Percentiles rank a stretch among this genome's conserved stretches.
phyloP scores from a whole-genome alignment of 495 filamentous ascomycete species.

The Penicillium antarcticum region DNA sequence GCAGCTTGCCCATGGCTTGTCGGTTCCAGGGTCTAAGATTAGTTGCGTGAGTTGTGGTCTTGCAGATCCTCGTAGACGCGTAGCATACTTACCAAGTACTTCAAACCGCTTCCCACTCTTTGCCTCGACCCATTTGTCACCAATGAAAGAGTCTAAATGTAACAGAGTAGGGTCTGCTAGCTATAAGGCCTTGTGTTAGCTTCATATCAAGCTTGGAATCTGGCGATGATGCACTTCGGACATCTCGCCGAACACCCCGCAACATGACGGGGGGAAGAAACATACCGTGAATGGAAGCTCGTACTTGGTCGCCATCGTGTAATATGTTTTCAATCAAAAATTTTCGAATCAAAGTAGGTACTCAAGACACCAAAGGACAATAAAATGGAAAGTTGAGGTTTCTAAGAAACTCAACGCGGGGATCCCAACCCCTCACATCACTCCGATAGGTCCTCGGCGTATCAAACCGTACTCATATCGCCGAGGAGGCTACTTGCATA shows the following conservation, averaged over 20 bases:
- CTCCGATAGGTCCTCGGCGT: neutral
- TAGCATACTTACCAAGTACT: conserved; percentile 48
- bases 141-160: conserved; percentile 56
- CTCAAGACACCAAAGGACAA: neutral
- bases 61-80: no score
- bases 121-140: conserved; percentile 60
- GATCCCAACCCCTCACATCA: neutral
- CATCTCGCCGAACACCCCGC: conserved; percentile 14
- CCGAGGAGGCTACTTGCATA: conserved; percentile 1
- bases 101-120: conserved; percentile 65
- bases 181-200: conserved; percentile 23
- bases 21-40: conserved; percentile 59
- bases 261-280: neutral
- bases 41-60: conserved; percentile 4
- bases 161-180: conserved; percentile 58
- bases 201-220: neutral
- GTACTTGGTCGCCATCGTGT: conserved; percentile 33
- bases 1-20: conserved; percentile 60
- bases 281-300: conserved; percentile 40
- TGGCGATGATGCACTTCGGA: conserved; percentile 1
- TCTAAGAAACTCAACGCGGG: neutral
- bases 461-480: neutral
- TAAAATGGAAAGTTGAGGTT: neutral
- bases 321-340: neutral
- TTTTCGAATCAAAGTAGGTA: neutral